Conservation (phyloP, 352 stramenopile species). For the Globisporangium viniferum region DNA sequence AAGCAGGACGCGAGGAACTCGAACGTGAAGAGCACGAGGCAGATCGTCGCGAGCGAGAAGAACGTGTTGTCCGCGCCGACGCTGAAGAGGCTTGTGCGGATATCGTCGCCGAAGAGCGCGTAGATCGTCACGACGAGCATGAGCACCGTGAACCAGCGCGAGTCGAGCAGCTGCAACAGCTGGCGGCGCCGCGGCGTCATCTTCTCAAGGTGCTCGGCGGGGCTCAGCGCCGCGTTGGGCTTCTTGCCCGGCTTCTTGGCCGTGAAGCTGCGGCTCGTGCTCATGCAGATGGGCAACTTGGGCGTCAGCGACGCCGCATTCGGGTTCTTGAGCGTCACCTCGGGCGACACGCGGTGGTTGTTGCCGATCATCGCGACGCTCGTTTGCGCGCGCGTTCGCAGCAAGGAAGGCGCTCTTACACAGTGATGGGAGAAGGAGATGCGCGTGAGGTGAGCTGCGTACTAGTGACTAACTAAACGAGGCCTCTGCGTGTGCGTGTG, state of each 20-base stretch:
- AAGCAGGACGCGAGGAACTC: constrained; percentile 87
- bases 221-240: constrained; percentile 14
- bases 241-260: constrained; percentile 12
- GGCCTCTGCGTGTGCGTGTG: too few relatives aligned
- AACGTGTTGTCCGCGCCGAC: constrained; percentile 80
- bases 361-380: constrained; percentile 22
- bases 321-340: constrained; percentile 67
- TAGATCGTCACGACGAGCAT: constrained; percentile 93
- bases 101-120: constrained; percentile 91
- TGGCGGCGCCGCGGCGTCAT: constrained; percentile 35
- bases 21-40: constrained; percentile 83
- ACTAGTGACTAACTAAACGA: too few relatives aligned
- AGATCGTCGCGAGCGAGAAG: constrained; percentile 81
- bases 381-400: too few relatives aligned
- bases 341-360: constrained; percentile 64
- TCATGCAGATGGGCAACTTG: constrained; percentile 49
- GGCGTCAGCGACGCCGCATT: constrained; percentile 49
- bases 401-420: too few relatives aligned
- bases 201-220: constrained; percentile 37
- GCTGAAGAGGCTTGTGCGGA: constrained; percentile 76
- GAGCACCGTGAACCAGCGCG: constrained; percentile 64
- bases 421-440: background rate
- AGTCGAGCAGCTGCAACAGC: constrained; percentile 62
- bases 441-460: background rate
- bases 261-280: constrained; percentile 27